A percentile compares a stretch with the other conserved stretches of the same genome.
phyloP scores from a whole-genome alignment of 768 basidiomycete genomes.

The Amanita brunnescens region DNA sequence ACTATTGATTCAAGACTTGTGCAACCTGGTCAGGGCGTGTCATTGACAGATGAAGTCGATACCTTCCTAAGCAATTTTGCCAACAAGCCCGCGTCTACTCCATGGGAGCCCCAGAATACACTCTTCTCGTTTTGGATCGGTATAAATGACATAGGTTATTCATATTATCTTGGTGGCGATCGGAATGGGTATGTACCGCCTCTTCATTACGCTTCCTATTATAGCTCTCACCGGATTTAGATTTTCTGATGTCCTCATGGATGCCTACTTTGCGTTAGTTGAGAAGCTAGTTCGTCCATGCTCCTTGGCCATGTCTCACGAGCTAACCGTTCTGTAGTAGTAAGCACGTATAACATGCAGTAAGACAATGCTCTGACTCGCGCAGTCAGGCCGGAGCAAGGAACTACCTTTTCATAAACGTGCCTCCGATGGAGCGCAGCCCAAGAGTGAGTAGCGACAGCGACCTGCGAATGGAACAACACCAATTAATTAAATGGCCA shows the following conservation, averaged over 20 bases:
- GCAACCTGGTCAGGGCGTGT: slow-evolving; percentile 41
- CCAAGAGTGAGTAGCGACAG: slow-evolving; percentile 25
- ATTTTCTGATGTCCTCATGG: slow-evolving; percentile 40
- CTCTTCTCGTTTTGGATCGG: slow-evolving; percentile 67
- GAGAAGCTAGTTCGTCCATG: slow-evolving; percentile 34
- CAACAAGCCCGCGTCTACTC: slow-evolving; percentile 38
- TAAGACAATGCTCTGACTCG: neutral
- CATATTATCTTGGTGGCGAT: slow-evolving; percentile 37
- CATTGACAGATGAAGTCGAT: slow-evolving; percentile 53
- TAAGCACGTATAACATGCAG: slow-evolving; percentile 14
- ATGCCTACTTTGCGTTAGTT: slow-evolving; percentile 41
- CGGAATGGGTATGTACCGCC: slow-evolving; percentile 34
- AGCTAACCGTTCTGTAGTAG: slow-evolving; percentile 20
- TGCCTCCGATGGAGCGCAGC: slow-evolving; percentile 33
- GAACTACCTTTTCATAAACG: slow-evolving; percentile 41
- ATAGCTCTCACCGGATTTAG: slow-evolving; percentile 16
- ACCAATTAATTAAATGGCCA: slow-evolving; percentile 12
- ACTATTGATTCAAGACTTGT: slow-evolving; percentile 55
- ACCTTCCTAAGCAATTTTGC: slow-evolving; percentile 42
- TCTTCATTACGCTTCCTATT: neutral
- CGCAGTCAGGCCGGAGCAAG: slow-evolving; percentile 44
- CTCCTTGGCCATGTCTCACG: neutral
- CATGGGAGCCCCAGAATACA: slow-evolving; percentile 49
- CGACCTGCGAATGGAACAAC: neutral
- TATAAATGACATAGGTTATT: slow-evolving; percentile 61